Conservation (phyloP, 2,329 filamentous ascomycete species). For the Pseudogymnoascus sp. region DNA sequence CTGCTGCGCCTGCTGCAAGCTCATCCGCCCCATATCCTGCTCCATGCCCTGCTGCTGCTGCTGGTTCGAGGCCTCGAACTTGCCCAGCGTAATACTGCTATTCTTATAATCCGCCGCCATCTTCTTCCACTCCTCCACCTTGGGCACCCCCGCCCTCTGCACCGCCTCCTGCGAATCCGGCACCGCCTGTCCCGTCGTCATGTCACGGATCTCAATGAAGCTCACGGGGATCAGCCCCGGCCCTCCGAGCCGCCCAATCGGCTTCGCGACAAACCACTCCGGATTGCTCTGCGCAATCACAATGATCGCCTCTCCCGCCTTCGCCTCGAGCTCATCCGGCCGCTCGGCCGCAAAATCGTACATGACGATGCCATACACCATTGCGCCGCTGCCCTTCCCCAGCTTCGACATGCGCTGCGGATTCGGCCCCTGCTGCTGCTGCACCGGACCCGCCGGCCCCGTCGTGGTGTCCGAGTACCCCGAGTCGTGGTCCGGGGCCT, state of each 20-base stretch:
- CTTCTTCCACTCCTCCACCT: constrained; percentile 98
- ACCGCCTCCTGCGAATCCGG: constrained; percentile 78
- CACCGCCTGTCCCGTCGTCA: constrained; percentile 77
- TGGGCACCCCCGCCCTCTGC: constrained; percentile 78
- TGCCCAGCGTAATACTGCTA: constrained; percentile 92
- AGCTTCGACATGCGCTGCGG: constrained; percentile 25
- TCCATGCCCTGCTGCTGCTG: constrained; percentile 49
- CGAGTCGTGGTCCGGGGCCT: constrained; percentile 75
- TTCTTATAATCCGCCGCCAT: constrained; percentile 99
- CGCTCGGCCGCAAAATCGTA: constrained; percentile 94
- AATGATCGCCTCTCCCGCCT: constrained; percentile 92
- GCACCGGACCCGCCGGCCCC: constrained; percentile 27
- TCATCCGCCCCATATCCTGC: constrained; percentile 70
- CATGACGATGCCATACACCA: constrained; percentile 94
- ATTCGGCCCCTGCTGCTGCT: constrained; percentile 19
- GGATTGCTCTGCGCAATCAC: constrained; percentile 97
- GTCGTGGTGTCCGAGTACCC: constrained; percentile 62
- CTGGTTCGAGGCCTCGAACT: constrained; percentile 58
- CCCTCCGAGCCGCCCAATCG: constrained; percentile 92
- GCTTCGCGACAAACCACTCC: constrained; percentile 98
- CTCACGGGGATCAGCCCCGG: constrained; percentile 93
- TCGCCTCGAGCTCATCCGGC: constrained; percentile 92
- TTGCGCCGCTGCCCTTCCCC: constrained; percentile 63
- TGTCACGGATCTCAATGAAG: constrained; percentile 93
- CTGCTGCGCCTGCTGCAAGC: constrained; percentile 48